Evolutionary conservation across 2,329 filamentous ascomycete species (phyloP).

Genomic region (Pyrenochaeta sp.): DNA sequence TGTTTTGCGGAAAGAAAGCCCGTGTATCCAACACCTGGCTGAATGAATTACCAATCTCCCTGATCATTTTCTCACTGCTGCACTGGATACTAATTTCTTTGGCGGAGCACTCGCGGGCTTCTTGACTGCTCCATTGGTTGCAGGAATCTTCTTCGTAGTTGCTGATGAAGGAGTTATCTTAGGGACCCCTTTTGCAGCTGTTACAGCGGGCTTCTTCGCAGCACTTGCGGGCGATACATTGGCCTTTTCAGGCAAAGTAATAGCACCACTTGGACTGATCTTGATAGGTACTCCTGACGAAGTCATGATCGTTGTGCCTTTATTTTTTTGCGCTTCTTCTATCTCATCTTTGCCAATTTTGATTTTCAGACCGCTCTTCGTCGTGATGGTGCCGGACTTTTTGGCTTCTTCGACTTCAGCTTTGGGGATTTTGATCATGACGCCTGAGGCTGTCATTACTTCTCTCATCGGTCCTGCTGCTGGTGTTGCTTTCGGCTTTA

Average conservation of each 20-base stretch:
- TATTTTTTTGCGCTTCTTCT: conserved; percentile 40
- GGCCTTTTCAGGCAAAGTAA: conserved; percentile 27
- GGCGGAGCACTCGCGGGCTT: conserved; percentile 4
- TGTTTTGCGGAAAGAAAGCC: no score
- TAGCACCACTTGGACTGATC: conserved; percentile 33
- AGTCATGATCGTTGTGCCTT: conserved; percentile 35
- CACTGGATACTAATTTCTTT: conserved; percentile 7
- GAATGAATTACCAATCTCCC: not conserved
- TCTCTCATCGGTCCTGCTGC: conserved; percentile 35
- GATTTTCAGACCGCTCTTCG: conserved; percentile 38
- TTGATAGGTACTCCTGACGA: conserved; percentile 43
- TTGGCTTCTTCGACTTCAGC: conserved; percentile 40
- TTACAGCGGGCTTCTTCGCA: conserved; percentile 10
- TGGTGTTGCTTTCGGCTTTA: conserved; percentile 21
- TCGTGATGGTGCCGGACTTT: conserved; percentile 38
- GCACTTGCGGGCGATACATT: conserved; percentile 3
- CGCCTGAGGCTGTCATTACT: conserved; percentile 38
- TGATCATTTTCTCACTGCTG: conserved; percentile 9
- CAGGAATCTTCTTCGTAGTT: conserved; percentile 8
- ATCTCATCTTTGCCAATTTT: conserved; percentile 42
- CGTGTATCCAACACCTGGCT: no score
- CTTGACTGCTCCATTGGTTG: conserved; percentile 7
- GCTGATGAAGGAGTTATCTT: no score
- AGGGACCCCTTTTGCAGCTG: conserved; percentile 9
- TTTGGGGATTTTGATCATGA: conserved; percentile 44